These are phyloP conservation scores for Klebsormidium nitens DNA, from an alignment of 139 green algal species.

Conservation along the genomic window DNA sequence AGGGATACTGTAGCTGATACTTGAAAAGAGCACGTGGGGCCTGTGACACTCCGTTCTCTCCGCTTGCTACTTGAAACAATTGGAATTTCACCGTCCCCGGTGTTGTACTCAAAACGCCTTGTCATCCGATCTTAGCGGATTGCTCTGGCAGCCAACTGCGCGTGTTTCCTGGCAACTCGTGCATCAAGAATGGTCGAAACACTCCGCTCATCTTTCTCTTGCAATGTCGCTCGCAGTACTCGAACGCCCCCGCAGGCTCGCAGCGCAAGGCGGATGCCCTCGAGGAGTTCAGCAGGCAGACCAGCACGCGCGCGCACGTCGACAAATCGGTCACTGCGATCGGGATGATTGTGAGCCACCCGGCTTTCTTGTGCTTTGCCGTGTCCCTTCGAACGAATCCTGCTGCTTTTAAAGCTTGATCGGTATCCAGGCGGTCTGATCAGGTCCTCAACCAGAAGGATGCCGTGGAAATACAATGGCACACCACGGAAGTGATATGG, in stretches of 20 bases:
- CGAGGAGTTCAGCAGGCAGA: constrained; percentile 40
- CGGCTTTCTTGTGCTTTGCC: background rate
- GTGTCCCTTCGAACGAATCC: background rate
- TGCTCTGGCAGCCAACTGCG: too few species aligned
- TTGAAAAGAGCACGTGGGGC: background rate
- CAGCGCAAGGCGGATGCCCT: constrained; percentile 22
- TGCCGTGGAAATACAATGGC: too few species aligned
- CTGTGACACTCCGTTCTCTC: background rate
- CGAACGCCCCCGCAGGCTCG: constrained; percentile 24
- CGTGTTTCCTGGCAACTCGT: too few species aligned
- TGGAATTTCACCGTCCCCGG: too few species aligned
- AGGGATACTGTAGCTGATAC: too few species aligned
- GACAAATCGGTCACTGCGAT: constrained; percentile 37
- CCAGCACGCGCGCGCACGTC: constrained; percentile 37
- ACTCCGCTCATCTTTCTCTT: constrained; percentile 11
- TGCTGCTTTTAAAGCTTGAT: background rate
- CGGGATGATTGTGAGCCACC: constrained; percentile 12
- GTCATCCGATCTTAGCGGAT: too few species aligned
- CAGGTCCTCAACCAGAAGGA: constrained; percentile 3
- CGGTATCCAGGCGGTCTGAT: constrained; percentile 27
- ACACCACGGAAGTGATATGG: too few species aligned
- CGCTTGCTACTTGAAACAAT: too few species aligned
- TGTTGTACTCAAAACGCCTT: too few species aligned
- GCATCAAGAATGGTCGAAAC: too few species aligned
- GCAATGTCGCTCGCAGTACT: constrained; percentile 3